Evolutionary conservation across 1,284 basidiomycete species (phyloP).

Genomic region (Grifola frondosa): DNA sequence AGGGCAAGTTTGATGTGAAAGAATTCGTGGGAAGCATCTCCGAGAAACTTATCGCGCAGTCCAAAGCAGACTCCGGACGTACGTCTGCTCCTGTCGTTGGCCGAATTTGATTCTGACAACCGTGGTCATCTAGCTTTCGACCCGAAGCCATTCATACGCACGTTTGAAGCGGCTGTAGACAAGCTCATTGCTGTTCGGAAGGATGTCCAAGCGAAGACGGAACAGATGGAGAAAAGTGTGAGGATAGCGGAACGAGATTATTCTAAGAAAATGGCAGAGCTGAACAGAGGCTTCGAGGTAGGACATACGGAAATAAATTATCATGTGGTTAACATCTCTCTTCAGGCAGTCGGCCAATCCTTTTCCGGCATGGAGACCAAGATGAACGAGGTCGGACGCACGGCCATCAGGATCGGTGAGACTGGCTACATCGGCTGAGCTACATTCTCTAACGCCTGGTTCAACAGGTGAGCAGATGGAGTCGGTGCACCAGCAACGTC

Average conservation of each 20-base stretch:
- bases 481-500: constrained; percentile 89
- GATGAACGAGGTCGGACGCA: constrained; percentile 93
- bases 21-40: constrained; percentile 86
- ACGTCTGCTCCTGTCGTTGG: constrained; percentile 35
- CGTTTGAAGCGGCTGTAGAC: constrained; percentile 90
- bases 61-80: constrained; percentile 83
- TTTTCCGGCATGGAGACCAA: constrained; percentile 84
- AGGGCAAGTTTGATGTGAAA: constrained; percentile 91
- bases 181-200: constrained; percentile 81
- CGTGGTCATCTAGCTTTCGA: constrained; percentile 71
- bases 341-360: constrained; percentile 76
- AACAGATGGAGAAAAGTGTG: constrained; percentile 91
- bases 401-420: constrained; percentile 90
- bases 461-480: constrained; percentile 92
- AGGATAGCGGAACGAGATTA: constrained; percentile 91
- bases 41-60: constrained; percentile 83
- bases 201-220: constrained; percentile 86
- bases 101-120: neutral
- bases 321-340: neutral
- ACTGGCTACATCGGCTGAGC: no score
- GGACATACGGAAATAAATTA: neutral
- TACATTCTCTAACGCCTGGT: no score
- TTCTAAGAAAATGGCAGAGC: constrained; percentile 87
- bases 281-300: constrained; percentile 92
- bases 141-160: constrained; percentile 88